A percentile compares a stretch with the other conserved stretches of the same genome.
Conservation (phyloP, 2,329 filamentous ascomycete species). For the Calonectria henricotiae region DNA sequence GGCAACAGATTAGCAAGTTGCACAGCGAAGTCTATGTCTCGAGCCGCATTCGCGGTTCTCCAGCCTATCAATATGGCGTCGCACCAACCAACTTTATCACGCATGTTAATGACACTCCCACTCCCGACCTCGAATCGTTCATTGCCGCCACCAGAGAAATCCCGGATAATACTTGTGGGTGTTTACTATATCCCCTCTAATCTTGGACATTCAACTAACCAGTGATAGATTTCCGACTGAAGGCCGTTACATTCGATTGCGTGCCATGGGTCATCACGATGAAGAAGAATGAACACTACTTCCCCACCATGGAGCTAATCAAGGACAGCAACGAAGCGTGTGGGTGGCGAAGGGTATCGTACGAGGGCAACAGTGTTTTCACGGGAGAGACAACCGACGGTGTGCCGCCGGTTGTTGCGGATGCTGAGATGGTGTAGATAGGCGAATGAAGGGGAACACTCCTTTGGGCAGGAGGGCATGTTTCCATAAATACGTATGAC, state of each 20-base stretch:
- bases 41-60: constrained; percentile 86
- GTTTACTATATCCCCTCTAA: not conserved
- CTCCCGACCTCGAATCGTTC: constrained; percentile 86
- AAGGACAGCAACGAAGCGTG: constrained; percentile 74
- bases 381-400: constrained; percentile 71
- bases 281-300: constrained; percentile 99
- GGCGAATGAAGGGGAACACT: too few relatives aligned
- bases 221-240: constrained; percentile 88
- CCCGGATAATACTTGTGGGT: constrained; percentile 91
- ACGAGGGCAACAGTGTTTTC: constrained; percentile 71
- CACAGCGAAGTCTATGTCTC: constrained; percentile 98
- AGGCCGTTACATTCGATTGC: constrained; percentile 98
- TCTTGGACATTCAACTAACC: constrained; percentile 39
- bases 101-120: constrained; percentile 91
- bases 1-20: constrained; percentile 96
- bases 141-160: constrained; percentile 88
- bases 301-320: constrained; percentile 80
- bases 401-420: constrained; percentile 61
- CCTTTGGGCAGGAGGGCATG: not conserved
- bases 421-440: constrained; percentile 62
- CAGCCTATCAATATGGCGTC: constrained; percentile 90
- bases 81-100: constrained; percentile 98
- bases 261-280: constrained; percentile 99
- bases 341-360: constrained; percentile 77
- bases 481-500: not conserved